phyloP scores from a whole-genome alignment of 129 eudicot genomes.

The Centrapalus pauciflorus region DNA sequence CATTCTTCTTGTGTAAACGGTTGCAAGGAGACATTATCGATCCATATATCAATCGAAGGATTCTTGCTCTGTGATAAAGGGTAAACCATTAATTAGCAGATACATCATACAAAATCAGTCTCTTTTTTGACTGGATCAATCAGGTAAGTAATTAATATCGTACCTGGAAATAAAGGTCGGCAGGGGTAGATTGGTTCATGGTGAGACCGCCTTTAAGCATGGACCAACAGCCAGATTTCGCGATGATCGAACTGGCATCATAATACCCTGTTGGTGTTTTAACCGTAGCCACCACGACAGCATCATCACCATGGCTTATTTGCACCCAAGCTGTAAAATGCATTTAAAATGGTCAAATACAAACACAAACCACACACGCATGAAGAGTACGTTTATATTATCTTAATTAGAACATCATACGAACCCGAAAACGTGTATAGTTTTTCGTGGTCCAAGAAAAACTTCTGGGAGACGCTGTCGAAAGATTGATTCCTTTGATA shows the following conservation, averaged over 20 bases:
- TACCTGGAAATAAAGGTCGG: constrained; percentile 54
- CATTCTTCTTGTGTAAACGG: constrained; percentile 68
- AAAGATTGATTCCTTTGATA: constrained; percentile 28
- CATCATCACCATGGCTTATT: constrained; percentile 36
- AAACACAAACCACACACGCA: background rate
- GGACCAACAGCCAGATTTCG: constrained; percentile 64
- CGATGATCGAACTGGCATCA: constrained; percentile 44
- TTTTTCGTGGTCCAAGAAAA: constrained; percentile 40
- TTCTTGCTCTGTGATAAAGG: constrained; percentile 29
- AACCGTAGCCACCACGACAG: constrained; percentile 47
- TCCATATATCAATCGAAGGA: constrained; percentile 44
- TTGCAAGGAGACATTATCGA: constrained; percentile 60
- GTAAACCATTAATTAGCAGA: too few relatives aligned
- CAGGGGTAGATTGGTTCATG: constrained; percentile 36
- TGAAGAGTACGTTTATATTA: background rate
- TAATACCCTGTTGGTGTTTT: constrained; percentile 31
- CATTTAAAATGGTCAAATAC: background rate
- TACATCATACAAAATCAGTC: too few relatives aligned
- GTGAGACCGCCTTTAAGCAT: constrained; percentile 73
- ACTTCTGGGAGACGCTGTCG: constrained; percentile 45
- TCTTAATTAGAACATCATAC: background rate
- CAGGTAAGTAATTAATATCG: too few relatives aligned
- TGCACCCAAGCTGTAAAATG: constrained; percentile 62
- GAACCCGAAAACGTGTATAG: constrained; percentile 65
- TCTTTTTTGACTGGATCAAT: too few relatives aligned